Base-by-base conservation (phyloP, 179 eudicot genomes). In the Silene noctiflora region DNA sequence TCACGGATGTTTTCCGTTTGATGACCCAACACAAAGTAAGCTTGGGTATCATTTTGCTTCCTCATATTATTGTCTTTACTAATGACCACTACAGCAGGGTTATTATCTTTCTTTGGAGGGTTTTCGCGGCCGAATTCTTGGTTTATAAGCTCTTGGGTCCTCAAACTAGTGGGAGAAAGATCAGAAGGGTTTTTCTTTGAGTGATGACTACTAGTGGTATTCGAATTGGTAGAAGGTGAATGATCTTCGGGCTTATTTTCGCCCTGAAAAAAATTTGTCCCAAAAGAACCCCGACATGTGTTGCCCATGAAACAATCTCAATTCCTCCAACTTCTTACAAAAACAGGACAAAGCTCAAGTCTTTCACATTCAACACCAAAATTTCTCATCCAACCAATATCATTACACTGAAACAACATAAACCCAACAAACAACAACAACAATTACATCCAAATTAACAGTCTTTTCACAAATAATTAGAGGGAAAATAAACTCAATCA, bases 221-320 rank as follows among this genome's bases (percentile, higher is more conserved):
- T 82, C 6, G 83, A 71, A 68, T 19, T 42, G 16, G 72, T 72
- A 6, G 78, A 75, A 53, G 35, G 70, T 69, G 82, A 86, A 61
- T 71, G 84, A 27, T 87, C 87, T 78, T 87, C 87, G 81, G 95
- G 95, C 82, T 79, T 84, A 71, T 64, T 76, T 76, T 80, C 75
- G 88, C 88, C 90, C 87, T 86, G 89, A 68, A 75, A 78, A 75
- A 78, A 29, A 81, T 79, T 89, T 80, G 67, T 80, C 65, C 89
- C 89, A 29, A 83, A 84, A 82, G 91, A 86, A 80, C 91, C 91
- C 76, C 93, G 89, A 90, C 97, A 92, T 88, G 97, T 90, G 75
- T 92, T 92, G 89, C 97, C 97, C 97, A 91, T 91, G 83, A 88
- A 91, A 90, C 90, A 83, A 76, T 80, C 74, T 67, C 59, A 78